phyloP scores from a whole-genome alignment of 2,329 filamentous ascomycete species.

The Hypocrella siamensis region DNA sequence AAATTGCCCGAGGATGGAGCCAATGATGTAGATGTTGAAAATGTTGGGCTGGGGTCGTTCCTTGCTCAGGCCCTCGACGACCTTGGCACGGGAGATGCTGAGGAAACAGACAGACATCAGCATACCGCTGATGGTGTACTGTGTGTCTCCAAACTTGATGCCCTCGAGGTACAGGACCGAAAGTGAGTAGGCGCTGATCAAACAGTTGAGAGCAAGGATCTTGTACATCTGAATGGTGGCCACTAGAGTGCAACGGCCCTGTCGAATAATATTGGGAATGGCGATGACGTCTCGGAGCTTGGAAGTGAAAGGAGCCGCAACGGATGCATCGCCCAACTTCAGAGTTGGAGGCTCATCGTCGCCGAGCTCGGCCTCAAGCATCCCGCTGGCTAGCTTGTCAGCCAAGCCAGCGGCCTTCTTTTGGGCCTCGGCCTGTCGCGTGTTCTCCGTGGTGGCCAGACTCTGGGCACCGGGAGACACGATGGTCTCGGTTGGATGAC shows the following conservation, averaged over 20 bases:
- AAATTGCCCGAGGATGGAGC: slow-evolving; percentile 92
- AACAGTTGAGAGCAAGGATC: slow-evolving; percentile 91
- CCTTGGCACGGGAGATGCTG: slow-evolving; percentile 92
- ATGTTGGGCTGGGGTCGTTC: slow-evolving; percentile 97
- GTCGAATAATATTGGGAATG: slow-evolving; percentile 94
- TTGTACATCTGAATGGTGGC: slow-evolving; percentile 99
- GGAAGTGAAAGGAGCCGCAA: slow-evolving; percentile 92
- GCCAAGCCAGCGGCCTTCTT: slow-evolving; percentile 64
- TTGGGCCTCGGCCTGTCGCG: slow-evolving; percentile 43
- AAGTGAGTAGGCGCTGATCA: slow-evolving; percentile 94
- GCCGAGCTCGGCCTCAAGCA: slow-evolving; percentile 83
- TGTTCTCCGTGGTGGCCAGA: slow-evolving; percentile 17
- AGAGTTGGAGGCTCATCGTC: slow-evolving; percentile 87
- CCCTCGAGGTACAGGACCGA: slow-evolving; percentile 93
- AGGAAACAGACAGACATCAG: slow-evolving; percentile 99
- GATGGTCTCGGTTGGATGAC: slow-evolving; percentile 43
- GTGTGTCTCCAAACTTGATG: slow-evolving; percentile 97
- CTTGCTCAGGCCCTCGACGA: slow-evolving; percentile 89
- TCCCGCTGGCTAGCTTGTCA: slow-evolving; percentile 68
- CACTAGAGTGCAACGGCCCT: slow-evolving; percentile 92
- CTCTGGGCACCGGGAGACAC: slow-evolving; percentile 50
- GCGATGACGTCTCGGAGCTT: slow-evolving; percentile 95
- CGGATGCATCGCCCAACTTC: slow-evolving; percentile 93
- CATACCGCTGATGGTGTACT: slow-evolving; percentile 98
- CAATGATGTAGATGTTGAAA: slow-evolving; percentile 98